These are phyloP conservation scores for Citrus hindsii DNA, from an alignment of 345 rosid species.

Conservation along the genomic window DNA sequence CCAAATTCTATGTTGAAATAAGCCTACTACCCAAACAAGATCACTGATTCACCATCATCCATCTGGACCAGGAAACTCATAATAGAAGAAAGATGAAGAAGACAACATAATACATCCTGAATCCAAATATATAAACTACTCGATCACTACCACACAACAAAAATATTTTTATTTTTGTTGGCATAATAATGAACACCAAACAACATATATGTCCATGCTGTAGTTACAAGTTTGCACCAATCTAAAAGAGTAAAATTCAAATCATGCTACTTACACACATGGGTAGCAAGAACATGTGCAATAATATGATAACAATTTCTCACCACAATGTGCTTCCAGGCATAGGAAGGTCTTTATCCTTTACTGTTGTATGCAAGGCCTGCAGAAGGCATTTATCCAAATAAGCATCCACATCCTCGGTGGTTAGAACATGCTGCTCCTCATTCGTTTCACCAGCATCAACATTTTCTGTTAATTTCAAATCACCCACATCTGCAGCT, in stretches of 20 bases:
- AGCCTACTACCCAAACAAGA: background rate
- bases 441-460: slow-evolving; percentile 33
- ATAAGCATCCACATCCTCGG: slow-evolving; percentile 69
- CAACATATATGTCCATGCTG: background rate
- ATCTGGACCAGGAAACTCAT: background rate
- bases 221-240: background rate
- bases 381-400: slow-evolving; percentile 92
- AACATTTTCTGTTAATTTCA: slow-evolving; percentile 38
- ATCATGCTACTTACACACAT: background rate
- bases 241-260: too few species aligned
- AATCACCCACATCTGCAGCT: slow-evolving; percentile 34
- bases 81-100: background rate
- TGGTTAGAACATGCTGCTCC: slow-evolving; percentile 41
- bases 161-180: too few species aligned
- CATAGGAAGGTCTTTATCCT: slow-evolving; percentile 91
- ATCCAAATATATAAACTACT: background rate
- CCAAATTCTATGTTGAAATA: background rate
- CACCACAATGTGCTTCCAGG: slow-evolving; percentile 97
- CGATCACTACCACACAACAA: background rate
- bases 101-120: background rate
- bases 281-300: background rate
- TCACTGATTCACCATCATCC: background rate
- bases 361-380: slow-evolving; percentile 79
- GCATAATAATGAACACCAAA: background rate
- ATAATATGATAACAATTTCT: slow-evolving; percentile 11